Evolutionary conservation across 768 basidiomycete species (phyloP).

Genomic region (Hemileccinum impolitum): DNA sequence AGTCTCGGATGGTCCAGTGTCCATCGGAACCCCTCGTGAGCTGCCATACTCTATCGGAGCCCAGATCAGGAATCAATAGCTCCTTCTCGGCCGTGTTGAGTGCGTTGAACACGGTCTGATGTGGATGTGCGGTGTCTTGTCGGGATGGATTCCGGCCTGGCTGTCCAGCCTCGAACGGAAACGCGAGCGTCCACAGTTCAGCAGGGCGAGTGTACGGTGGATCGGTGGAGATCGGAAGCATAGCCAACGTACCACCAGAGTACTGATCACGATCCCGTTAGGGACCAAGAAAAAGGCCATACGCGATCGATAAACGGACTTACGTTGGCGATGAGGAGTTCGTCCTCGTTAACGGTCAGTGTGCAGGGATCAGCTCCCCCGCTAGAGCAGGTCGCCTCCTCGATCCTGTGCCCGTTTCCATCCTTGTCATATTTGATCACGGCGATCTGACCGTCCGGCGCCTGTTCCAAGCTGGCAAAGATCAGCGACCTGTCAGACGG

Average conservation of each 20-base stretch:
- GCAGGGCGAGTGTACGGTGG: conserved; percentile 43
- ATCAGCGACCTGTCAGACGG: conserved; percentile 55
- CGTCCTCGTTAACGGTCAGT: conserved; percentile 52
- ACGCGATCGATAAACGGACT: conserved; percentile 27
- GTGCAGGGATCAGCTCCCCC: conserved; percentile 64
- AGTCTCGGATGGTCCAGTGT: conserved; percentile 48
- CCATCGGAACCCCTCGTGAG: conserved; percentile 43
- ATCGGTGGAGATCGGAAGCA: conserved; percentile 51
- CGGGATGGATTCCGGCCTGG: conserved; percentile 63
- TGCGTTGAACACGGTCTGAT: conserved; percentile 52
- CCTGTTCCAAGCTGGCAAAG: conserved; percentile 63
- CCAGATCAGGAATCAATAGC: conserved; percentile 73
- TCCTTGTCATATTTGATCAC: conserved; percentile 55
- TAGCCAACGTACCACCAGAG: conserved; percentile 56
- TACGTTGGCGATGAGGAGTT: conserved; percentile 72
- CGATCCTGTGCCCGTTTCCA: conserved; percentile 44
- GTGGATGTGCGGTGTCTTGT: conserved; percentile 74
- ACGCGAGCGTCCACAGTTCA: conserved; percentile 33
- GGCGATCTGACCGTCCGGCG: conserved; percentile 55
- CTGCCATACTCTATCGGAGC: conserved; percentile 64
- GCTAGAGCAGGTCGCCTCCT: conserved; percentile 40
- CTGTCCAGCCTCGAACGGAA: conserved; percentile 40
- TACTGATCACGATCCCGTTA: conserved; percentile 45
- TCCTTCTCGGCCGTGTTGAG: conserved; percentile 49
- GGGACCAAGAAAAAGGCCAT: neutral